Percentiles rank a stretch among this genome's conserved stretches.
Evolutionary conservation across 73 alveolate genomes (phyloP).

Genomic region (Urostyla sp.): DNA sequence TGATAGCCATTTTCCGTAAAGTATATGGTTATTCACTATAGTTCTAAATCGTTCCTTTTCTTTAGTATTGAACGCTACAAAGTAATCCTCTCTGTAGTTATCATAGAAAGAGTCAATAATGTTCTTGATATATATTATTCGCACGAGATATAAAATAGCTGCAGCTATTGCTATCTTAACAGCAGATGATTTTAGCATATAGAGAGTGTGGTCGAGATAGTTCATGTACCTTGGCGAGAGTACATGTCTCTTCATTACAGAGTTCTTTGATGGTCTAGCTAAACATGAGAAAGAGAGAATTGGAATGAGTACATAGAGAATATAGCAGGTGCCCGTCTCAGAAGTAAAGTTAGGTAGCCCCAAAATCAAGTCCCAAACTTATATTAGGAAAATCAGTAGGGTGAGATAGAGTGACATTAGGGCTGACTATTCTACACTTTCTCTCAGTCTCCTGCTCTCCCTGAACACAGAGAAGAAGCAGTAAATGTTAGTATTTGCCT

Average conservation of each 20-base stretch:
- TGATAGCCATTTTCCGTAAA: not conserved
- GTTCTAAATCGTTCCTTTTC: not conserved
- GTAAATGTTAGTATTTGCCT: constrained; percentile 58
- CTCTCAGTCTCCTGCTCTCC: constrained; percentile 57
- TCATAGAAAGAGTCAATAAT: not conserved
- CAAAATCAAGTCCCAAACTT: not conserved
- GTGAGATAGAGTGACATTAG: constrained; percentile 27
- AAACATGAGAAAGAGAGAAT: constrained; percentile 40
- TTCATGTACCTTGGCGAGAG: constrained; percentile 35
- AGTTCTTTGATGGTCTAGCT: constrained; percentile 53
- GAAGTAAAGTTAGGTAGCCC: constrained; percentile 10
- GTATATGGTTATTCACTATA: not conserved
- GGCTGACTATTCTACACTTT: constrained; percentile 44
- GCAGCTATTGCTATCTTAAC: constrained; percentile 2
- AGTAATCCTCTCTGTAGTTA: not conserved
- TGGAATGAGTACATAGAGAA: constrained; percentile 25
- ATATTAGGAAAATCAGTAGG: constrained; percentile 4
- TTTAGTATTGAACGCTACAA: constrained; percentile 3
- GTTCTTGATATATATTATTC: constrained; percentile 27
- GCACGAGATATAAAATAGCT: not conserved
- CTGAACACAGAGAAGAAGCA: constrained; percentile 64
- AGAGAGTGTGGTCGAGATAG: constrained; percentile 10
- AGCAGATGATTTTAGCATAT: constrained; percentile 7
- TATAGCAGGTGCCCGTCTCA: constrained; percentile 3
- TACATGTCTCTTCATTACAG: constrained; percentile 54